phyloP scores from a whole-genome alignment of 2,329 filamentous ascomycete genomes.

The Cladosporium sp. region DNA sequence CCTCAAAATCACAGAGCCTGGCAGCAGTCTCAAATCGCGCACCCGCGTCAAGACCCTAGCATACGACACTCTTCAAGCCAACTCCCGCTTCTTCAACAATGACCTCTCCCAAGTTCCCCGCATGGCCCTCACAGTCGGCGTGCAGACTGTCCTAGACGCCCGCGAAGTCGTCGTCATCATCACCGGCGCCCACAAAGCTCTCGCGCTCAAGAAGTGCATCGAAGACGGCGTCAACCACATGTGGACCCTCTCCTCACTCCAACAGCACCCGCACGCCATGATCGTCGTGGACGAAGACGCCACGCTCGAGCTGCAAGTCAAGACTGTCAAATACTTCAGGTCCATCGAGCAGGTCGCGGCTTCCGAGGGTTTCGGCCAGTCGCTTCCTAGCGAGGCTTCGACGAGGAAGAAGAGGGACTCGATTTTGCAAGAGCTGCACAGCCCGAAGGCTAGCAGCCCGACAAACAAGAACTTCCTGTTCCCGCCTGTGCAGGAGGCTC shows the following conservation, averaged over 20 bases:
- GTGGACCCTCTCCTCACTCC: constrained; percentile 81
- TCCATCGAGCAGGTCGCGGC: constrained; percentile 45
- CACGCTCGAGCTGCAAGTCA: constrained; percentile 45
- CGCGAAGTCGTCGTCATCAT: constrained; percentile 80
- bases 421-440: constrained; percentile 33
- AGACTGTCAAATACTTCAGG: constrained; percentile 47
- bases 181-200: constrained; percentile 73
- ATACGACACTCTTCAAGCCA: constrained; percentile 81
- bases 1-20: constrained; percentile 76
- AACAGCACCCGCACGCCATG: constrained; percentile 76
- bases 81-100: constrained; percentile 77
- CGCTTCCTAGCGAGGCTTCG: constrained; percentile 33
- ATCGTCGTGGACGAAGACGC: constrained; percentile 77
- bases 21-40: constrained; percentile 69
- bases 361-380: constrained; percentile 43
- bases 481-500: constrained; percentile 20
- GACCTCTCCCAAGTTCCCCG: constrained; percentile 70
- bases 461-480: constrained; percentile 19
- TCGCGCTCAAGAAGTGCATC: constrained; percentile 74
- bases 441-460: constrained; percentile 24
- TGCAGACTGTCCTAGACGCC: constrained; percentile 77
- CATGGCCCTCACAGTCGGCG: constrained; percentile 80
- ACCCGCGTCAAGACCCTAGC: constrained; percentile 83
- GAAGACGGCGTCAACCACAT: constrained; percentile 83
- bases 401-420: constrained; percentile 31